Percentiles rank a stretch among this genome's conserved stretches.
phyloP scores from a whole-genome alignment of 1,284 basidiomycete species.

The Tilletiopsis washingtonensis region DNA sequence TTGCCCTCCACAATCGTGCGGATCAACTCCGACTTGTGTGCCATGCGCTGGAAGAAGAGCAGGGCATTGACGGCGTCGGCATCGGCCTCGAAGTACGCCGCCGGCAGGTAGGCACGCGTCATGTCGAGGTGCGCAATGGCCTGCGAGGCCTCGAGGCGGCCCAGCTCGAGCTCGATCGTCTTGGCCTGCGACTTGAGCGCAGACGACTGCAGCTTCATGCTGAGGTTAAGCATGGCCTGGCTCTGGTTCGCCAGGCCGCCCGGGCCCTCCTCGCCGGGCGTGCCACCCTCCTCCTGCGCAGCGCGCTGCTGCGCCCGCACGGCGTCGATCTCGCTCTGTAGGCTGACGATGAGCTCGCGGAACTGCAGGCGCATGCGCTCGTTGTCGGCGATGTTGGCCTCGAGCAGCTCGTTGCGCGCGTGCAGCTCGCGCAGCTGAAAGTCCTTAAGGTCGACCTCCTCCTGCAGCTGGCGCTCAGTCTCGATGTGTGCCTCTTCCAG shows the following conservation, averaged over 20 bases:
- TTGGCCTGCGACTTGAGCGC: conserved; percentile 43
- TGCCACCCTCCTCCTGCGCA: conserved; percentile 9
- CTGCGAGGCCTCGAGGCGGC: conserved; percentile 31
- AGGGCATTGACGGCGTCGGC: conserved; percentile 33
- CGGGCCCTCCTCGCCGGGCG: conserved; percentile 9
- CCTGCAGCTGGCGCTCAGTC: conserved; percentile 83
- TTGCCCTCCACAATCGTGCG: conserved; percentile 32
- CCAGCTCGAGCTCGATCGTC: conserved; percentile 35
- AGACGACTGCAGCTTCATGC: conserved; percentile 38
- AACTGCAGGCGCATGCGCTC: conserved; percentile 39
- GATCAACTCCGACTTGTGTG: conserved; percentile 36
- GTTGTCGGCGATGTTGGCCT: conserved; percentile 34
- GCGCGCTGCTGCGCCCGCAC: conserved; percentile 12
- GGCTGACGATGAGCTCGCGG: conserved; percentile 38
- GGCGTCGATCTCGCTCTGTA: conserved; percentile 34
- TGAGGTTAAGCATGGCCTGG: conserved; percentile 42
- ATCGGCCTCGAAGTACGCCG: conserved; percentile 34
- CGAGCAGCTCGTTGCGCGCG: conserved; percentile 19
- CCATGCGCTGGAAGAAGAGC: conserved; percentile 43
- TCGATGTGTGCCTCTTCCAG: conserved; percentile 93
- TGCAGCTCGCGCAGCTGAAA: conserved; percentile 20
- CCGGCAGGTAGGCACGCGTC: conserved; percentile 33
- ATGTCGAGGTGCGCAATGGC: conserved; percentile 34
- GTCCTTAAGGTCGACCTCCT: conserved; percentile 59
- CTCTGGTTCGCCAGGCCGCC: conserved; percentile 20